A percentile compares a stretch with the other conserved stretches of the same genome.
Evolutionary conservation across 257 asterid species (phyloP).

Genomic region (Phtheirospermum japonicum): DNA sequence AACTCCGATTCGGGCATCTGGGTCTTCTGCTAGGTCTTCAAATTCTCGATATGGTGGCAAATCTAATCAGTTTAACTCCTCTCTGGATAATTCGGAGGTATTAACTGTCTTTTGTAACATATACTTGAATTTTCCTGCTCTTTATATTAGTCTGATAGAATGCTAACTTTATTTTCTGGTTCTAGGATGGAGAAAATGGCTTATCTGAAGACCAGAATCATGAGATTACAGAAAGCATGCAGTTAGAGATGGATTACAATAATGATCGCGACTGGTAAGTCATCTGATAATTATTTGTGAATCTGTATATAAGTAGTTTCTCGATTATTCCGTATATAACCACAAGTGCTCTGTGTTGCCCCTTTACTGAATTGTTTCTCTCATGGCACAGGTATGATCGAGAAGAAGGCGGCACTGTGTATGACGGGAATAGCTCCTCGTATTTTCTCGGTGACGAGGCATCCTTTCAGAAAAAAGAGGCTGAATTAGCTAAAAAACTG

Average conservation of each 20-base stretch:
- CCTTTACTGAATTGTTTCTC: constrained; percentile 18
- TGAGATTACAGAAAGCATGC: constrained; percentile 82
- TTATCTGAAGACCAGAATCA: constrained; percentile 44
- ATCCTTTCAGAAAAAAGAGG: constrained; percentile 88
- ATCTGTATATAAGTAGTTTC: not conserved
- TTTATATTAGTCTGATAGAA: constrained; percentile 16
- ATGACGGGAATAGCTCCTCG: constrained; percentile 66
- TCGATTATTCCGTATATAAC: constrained; percentile 1
- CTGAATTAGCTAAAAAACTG: constrained; percentile 81
- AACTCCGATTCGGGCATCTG: constrained; percentile 90
- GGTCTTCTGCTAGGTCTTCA: constrained; percentile 64
- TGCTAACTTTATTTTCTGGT: constrained; percentile 26
- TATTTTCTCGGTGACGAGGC: constrained; percentile 85
- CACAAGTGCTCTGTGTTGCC: constrained; percentile 13
- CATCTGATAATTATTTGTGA: not conserved
- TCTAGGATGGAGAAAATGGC: constrained; percentile 56
- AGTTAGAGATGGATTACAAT: constrained; percentile 82
- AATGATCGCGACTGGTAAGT: constrained; percentile 91
- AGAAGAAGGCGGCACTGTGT: constrained; percentile 82
- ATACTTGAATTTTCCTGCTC: constrained; percentile 10
- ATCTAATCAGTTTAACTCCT: constrained; percentile 34
- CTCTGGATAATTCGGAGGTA: constrained; percentile 64
- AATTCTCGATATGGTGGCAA: constrained; percentile 66
- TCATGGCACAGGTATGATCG: constrained; percentile 73
- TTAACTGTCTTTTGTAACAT: not conserved